These are phyloP conservation scores for Excoecaria agallocha DNA, from an alignment of 345 rosid species.

Conservation along the genomic window DNA sequence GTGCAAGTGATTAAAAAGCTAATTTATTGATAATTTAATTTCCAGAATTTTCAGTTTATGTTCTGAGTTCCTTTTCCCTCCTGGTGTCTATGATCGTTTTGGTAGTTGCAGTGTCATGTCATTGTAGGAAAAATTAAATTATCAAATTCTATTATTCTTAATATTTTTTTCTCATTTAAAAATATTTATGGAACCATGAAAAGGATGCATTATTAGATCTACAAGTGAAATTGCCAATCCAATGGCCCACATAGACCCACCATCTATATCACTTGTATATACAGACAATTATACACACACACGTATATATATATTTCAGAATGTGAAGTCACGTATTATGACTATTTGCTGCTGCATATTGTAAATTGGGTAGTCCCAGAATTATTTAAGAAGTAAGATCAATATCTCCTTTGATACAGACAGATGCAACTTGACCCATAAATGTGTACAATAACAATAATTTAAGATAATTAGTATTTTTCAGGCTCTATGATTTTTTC, in stretches of 20 bases:
- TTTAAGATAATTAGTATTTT: no score
- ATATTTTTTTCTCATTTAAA: not conserved
- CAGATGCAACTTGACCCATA: slow-evolving; percentile 20
- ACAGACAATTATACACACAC: not conserved
- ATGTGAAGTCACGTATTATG: not conserved
- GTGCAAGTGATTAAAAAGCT: not conserved
- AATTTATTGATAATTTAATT: not conserved
- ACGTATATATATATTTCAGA: not conserved
- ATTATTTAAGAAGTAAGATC: slow-evolving; percentile 3
- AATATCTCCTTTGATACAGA: not conserved
- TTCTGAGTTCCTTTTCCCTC: slow-evolving; percentile 3
- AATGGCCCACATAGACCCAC: slow-evolving; percentile 18
- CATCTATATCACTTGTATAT: not conserved
- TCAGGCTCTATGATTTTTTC: slow-evolving; percentile 3
- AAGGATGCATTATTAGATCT: slow-evolving; percentile 29
- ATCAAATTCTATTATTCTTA: slow-evolving; percentile 10
- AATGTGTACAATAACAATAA: no score
- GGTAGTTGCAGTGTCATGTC: slow-evolving; percentile 54
- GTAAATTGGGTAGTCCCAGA: slow-evolving; percentile 9
- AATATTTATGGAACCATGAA: slow-evolving; percentile 15
- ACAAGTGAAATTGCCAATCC: slow-evolving; percentile 16
- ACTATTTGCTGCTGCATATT: no score
- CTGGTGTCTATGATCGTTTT: slow-evolving; percentile 36
- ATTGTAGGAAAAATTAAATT: slow-evolving; percentile 17
- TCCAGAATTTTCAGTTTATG: not conserved